These are phyloP conservation scores for Inga oerstediana DNA, from an alignment of 306 rosid genomes.

Conservation along the genomic window DNA sequence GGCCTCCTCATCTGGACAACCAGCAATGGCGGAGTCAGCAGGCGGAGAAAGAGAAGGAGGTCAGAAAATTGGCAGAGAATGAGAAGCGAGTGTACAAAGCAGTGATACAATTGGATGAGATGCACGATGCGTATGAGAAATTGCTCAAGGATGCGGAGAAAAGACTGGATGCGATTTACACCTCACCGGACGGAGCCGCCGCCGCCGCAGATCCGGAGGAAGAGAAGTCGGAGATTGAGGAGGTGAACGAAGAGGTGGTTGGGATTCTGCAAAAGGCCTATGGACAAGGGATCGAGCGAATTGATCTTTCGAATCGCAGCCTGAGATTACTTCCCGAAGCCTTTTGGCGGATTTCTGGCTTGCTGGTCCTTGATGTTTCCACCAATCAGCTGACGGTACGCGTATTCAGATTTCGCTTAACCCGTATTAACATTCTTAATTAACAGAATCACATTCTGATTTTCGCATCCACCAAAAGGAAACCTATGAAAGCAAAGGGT, in stretches of 20 bases:
- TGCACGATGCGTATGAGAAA: slow-evolving; percentile 85
- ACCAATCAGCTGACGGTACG: slow-evolving; percentile 68
- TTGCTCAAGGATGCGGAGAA: slow-evolving; percentile 78
- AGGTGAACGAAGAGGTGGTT: slow-evolving; percentile 72
- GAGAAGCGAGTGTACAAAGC: slow-evolving; percentile 59
- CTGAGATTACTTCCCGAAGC: slow-evolving; percentile 82
- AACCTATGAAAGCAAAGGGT: too few species aligned
- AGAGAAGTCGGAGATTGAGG: slow-evolving; percentile 25
- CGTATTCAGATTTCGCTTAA: neutral
- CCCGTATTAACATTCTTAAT: neutral
- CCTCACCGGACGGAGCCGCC: slow-evolving; percentile 35
- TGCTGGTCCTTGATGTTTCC: slow-evolving; percentile 66
- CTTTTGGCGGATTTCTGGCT: slow-evolving; percentile 66
- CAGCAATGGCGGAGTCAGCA: slow-evolving; percentile 64
- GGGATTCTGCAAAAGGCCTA: slow-evolving; percentile 73
- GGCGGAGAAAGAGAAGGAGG: slow-evolving; percentile 63
- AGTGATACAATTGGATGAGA: slow-evolving; percentile 72
- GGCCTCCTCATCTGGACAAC: slow-evolving; percentile 70
- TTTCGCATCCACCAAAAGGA: neutral
- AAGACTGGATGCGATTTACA: slow-evolving; percentile 68
- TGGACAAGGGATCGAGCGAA: slow-evolving; percentile 65
- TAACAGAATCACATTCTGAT: neutral
- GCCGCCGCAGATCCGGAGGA: neutral
- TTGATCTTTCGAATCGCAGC: slow-evolving; percentile 56
- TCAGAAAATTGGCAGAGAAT: slow-evolving; percentile 58